phyloP scores from a whole-genome alignment of 208 protist species.

The Acanthamoeba royreba region DNA sequence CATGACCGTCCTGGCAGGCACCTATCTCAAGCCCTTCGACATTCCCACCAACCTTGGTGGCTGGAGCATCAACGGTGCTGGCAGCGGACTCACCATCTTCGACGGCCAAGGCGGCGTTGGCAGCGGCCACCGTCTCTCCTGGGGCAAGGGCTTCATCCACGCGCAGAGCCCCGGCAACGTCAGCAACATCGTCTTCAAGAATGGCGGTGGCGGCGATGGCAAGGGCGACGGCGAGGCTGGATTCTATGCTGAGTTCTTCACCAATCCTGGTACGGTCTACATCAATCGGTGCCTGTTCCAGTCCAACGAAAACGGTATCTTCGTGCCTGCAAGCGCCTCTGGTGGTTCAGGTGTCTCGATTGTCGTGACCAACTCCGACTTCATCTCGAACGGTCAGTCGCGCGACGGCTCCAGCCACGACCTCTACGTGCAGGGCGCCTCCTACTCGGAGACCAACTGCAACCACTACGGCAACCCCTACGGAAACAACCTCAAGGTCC shows the following conservation, averaged over 20 bases:
- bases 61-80: background rate
- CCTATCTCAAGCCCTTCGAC: background rate
- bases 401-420: background rate
- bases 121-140: background rate
- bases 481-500: background rate
- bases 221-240: background rate
- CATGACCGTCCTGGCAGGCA: background rate
- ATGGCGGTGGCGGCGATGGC: background rate
- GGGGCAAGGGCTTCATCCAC: no score
- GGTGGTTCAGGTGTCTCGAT: background rate
- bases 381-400: background rate
- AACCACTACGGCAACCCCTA: background rate
- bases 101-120: background rate
- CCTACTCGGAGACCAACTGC: background rate
- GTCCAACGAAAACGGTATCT: background rate
- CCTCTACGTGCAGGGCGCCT: background rate
- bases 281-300: background rate
- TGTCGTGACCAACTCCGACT: background rate
- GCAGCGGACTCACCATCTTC: background rate
- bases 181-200: background rate
- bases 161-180: background rate
- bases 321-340: background rate
- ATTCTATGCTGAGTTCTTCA: no score
- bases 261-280: background rate
- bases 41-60: background rate